These are phyloP conservation scores for Phyllosticta citribraziliensis DNA, from an alignment of 2,329 filamentous ascomycete species.

Conservation along the genomic window DNA sequence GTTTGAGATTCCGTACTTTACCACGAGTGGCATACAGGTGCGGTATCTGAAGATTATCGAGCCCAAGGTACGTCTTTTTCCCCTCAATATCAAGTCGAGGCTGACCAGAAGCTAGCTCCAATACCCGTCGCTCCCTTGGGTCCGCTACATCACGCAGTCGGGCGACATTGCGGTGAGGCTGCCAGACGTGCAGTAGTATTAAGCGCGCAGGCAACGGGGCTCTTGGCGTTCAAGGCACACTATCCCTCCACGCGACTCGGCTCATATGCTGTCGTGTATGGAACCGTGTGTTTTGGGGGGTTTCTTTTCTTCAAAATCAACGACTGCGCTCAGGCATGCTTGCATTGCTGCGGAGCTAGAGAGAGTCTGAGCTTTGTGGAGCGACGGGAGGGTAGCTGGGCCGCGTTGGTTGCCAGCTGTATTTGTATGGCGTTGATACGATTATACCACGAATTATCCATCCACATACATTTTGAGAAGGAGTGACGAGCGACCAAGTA, in stretches of 20 bases:
- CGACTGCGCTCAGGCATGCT: no score
- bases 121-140: slow-evolving; percentile 97
- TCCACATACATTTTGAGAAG: no score
- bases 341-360: neutral
- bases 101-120: slow-evolving; percentile 54
- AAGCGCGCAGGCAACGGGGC: neutral
- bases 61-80: slow-evolving; percentile 67
- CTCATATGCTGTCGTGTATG: neutral
- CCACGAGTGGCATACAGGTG: slow-evolving; percentile 97
- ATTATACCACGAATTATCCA: neutral
- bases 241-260: no score
- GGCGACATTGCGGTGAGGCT: slow-evolving; percentile 92
- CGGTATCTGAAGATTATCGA: slow-evolving; percentile 98
- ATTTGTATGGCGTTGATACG: neutral
- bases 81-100: no score
- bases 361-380: neutral
- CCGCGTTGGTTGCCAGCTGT: neutral
- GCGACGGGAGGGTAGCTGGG: no score
- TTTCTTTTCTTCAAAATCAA: neutral
- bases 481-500: no score
- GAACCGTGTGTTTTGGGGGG: no score
- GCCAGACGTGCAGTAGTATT: slow-evolving; percentile 66
- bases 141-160: slow-evolving; percentile 96
- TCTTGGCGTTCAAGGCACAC: neutral
- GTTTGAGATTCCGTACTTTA: slow-evolving; percentile 99